Base-by-base conservation (phyloP, 1,284 basidiomycete species). In the Peniophora sp. region DNA sequence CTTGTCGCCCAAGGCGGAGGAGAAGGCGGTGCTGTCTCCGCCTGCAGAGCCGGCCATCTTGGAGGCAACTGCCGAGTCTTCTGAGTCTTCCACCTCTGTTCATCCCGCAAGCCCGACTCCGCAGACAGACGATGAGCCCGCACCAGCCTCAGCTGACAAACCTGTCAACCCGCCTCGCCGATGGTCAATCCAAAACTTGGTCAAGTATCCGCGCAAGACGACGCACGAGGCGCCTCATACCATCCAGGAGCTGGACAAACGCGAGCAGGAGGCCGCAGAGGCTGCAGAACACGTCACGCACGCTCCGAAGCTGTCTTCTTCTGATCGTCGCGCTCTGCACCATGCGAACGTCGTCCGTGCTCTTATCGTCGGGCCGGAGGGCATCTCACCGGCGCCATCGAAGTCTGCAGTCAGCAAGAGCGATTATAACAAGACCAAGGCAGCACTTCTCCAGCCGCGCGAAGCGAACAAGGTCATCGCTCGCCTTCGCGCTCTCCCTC, bases 401-500 rank as follows among this genome's bases (percentile, higher is more conserved):
- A 44, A 58, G 58, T 10, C 50, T 55, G 55, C 64, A 23, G 53
- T 71, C 19, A 72, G 79, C 20, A 73, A 69, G 55, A 69, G 76
- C 12, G 75, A 81, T 59, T 61, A 87, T 52, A 78, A 69, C 61
- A 85, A 83, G 63, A 75, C 85, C 63, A 92, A 89, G 67, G 72
- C 80, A 12, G 77, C 83, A 66, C 76, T 90, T 19, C 69, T 79
- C 56, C 62, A 81, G 45, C 79, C 83, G 22, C 82, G 83, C 63
- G 69, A 75, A 16, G 88, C 86, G 23, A 80, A 81, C 62, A 81
- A 75, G 59, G 71, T 90, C 54, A 87, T 90, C 56, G 69, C 74
- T 14, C 79, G 88, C 50, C 71, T 90, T 11, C 79, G 78, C 44
- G 59, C 69, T 22, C 65, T 89, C 12, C 23, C 44, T 50, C 73